Percentiles rank a stretch among this genome's conserved stretches.
Evolutionary conservation across 192 early-diverging fungal species (phyloP).

Genomic region (Coemansia sp.): DNA sequence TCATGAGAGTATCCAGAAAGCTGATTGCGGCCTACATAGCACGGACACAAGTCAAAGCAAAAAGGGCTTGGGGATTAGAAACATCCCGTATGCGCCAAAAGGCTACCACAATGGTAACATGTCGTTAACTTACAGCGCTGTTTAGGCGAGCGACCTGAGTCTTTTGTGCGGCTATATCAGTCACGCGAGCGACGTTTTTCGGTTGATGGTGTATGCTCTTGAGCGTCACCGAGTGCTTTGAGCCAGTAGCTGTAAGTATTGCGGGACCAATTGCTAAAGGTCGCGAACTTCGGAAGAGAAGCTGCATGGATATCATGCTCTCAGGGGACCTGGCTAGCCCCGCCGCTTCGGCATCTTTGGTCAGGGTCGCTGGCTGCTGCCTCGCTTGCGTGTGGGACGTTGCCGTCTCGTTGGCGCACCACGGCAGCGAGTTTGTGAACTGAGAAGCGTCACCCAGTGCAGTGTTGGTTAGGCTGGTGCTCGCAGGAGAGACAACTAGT

Average conservation of each 20-base stretch:
- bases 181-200: neutral
- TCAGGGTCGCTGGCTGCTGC: neutral
- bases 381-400: neutral
- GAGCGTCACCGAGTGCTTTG: neutral
- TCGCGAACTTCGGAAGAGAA: neutral
- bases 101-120: too few relatives aligned
- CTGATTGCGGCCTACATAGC: slow-evolving; percentile 33
- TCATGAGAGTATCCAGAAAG: slow-evolving; percentile 21
- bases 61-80: too few relatives aligned
- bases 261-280: slow-evolving; percentile 31
- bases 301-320: slow-evolving; percentile 28
- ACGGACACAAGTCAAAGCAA: too few relatives aligned
- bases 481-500: neutral
- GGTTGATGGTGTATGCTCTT: slow-evolving; percentile 9
- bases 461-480: neutral
- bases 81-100: too few relatives aligned
- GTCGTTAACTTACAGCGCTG: slow-evolving; percentile 17
- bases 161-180: slow-evolving; percentile 11
- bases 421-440: neutral
- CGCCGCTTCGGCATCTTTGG: neutral
- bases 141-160: slow-evolving; percentile 20
- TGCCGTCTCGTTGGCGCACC: neutral
- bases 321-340: neutral
- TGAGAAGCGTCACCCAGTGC: neutral
- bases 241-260: neutral